Percentiles rank a stretch among this genome's conserved stretches.
Evolutionary conservation across 345 rosid genomes (phyloP).

Genomic region (Euphorbia pulcherrima): DNA sequence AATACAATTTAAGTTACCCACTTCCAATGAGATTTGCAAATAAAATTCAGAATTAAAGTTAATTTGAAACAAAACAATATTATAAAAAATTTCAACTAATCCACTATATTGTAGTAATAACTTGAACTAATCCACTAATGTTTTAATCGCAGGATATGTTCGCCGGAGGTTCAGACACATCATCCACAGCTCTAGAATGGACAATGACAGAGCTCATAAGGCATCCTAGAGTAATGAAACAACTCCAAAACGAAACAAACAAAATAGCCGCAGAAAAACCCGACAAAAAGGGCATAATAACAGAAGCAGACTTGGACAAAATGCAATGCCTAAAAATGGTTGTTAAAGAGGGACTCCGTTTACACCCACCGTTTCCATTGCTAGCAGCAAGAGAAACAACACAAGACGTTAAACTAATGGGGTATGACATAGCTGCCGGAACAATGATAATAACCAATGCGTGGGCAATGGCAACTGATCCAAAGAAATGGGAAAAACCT

Average conservation of each 20-base stretch:
- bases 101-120: too few relatives aligned
- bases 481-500: background rate
- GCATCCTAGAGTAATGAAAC: conserved; percentile 9
- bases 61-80: too few relatives aligned
- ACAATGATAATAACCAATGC: conserved; percentile 4
- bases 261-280: background rate
- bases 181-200: conserved; percentile 3
- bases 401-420: background rate
- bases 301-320: background rate
- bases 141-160: conserved; percentile 4
- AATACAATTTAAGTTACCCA: too few relatives aligned
- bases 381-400: conserved; percentile 1
- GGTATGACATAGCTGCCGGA: conserved; percentile 1
- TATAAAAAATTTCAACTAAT: too few relatives aligned
- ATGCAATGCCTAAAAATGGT: conserved; percentile 5
- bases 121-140: too few relatives aligned
- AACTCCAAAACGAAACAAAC: background rate
- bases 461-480: conserved; percentile 9
- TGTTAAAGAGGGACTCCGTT: background rate
- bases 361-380: conserved; percentile 8
- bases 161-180: conserved; percentile 6
- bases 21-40: too few relatives aligned
- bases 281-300: background rate
- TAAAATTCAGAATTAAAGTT: too few relatives aligned
- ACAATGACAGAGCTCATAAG: conserved; percentile 12